Conservation (phyloP, 2,329 filamentous ascomycete genomes). For the Parafenestella ontariensis region DNA sequence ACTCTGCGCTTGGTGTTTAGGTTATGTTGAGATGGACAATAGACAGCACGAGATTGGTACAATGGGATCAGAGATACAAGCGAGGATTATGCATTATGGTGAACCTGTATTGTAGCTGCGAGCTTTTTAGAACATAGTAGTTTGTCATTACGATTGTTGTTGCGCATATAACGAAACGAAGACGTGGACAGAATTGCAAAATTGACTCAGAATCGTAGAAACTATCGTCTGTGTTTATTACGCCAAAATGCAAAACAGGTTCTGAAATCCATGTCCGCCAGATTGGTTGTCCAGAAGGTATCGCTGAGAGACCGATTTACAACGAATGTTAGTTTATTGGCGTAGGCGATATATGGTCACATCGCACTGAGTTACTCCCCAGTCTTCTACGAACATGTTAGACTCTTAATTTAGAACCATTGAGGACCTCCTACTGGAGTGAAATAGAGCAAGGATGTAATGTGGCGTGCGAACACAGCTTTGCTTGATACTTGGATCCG, state of each 20-base stretch:
- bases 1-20: conserved; percentile 34
- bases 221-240: not conserved
- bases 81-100: too few species aligned
- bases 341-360: too few species aligned
- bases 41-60: not conserved
- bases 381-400: too few species aligned
- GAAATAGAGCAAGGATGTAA: too few species aligned
- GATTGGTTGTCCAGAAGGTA: not conserved
- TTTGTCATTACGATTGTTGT: not conserved
- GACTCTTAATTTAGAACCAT: too few species aligned
- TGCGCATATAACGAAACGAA: not conserved
- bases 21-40: not conserved
- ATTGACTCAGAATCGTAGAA: too few species aligned
- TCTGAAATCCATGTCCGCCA: not conserved
- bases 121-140: not conserved
- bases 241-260: not conserved
- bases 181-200: not conserved
- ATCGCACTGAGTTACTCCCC: too few species aligned
- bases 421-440: too few species aligned
- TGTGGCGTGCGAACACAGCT: too few species aligned
- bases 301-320: too few species aligned
- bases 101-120: not conserved
- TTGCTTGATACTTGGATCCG: not conserved
- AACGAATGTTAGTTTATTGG: too few species aligned
- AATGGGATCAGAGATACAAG: not conserved